Conservation (phyloP, 2,329 filamentous ascomycete genomes). For the Coccinonectria pachysandricola region DNA sequence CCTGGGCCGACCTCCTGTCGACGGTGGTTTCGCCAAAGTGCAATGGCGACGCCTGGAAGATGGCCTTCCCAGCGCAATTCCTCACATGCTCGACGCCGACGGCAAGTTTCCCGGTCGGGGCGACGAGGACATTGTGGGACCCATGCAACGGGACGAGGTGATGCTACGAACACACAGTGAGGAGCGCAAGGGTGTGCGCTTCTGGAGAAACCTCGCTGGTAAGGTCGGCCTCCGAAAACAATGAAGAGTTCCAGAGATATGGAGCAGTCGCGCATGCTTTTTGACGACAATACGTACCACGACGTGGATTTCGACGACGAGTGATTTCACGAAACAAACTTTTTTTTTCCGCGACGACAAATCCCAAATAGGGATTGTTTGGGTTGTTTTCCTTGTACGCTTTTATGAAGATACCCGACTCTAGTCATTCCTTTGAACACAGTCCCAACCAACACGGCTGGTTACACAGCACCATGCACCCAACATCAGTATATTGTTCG, state of each 20-base stretch:
- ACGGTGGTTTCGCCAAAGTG: constrained; percentile 31
- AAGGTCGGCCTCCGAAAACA: constrained; percentile 30
- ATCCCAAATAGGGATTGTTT: constrained; percentile 10
- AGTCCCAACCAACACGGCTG: constrained; percentile 11
- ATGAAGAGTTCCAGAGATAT: constrained; percentile 4
- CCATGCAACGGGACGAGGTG: constrained; percentile 60
- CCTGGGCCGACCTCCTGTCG: constrained; percentile 21
- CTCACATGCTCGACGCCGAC: constrained; percentile 57
- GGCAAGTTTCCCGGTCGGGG: constrained; percentile 84
- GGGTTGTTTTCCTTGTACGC: constrained; percentile 3
- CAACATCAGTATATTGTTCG: constrained; percentile 2
- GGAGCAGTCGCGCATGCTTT: constrained; percentile 3
- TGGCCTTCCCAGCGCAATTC: constrained; percentile 53
- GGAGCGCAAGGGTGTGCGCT: constrained; percentile 33
- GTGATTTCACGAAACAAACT: constrained; percentile 12
- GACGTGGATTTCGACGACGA: constrained; percentile 16
- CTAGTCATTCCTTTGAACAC: constrained; percentile 17
- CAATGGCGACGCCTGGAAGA: constrained; percentile 41
- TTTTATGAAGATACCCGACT: constrained; percentile 20
- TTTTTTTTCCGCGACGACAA: constrained; percentile 9
- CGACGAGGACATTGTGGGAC: constrained; percentile 87
- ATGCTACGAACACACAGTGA: constrained; percentile 39
- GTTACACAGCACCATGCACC: constrained; percentile 14
- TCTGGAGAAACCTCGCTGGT: constrained; percentile 38
- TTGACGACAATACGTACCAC: constrained; percentile 13